A percentile compares a stretch with the other conserved stretches of the same genome.
Evolutionary conservation across 2,329 filamentous ascomycete species (phyloP).

Genomic region (Paecilomyces fulvus): DNA sequence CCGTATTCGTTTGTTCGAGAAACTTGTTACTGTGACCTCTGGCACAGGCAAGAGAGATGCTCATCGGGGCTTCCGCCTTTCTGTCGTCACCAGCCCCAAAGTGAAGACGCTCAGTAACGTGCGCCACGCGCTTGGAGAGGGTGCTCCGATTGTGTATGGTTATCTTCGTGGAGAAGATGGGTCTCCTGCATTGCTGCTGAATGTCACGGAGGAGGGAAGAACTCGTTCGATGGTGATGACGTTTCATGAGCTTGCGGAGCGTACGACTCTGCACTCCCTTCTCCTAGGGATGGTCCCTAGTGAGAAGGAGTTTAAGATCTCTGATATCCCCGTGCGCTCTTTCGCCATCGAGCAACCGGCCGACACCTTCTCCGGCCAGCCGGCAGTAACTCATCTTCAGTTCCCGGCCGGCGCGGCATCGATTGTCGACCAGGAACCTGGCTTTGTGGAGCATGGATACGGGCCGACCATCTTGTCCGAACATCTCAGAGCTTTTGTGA

Average conservation of each 20-base stretch:
- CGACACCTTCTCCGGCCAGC: conserved; percentile 21
- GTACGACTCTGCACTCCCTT: conserved; percentile 61
- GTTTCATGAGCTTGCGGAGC: conserved; percentile 65
- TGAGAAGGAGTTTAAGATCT: conserved; percentile 60
- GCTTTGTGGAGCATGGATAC: conserved; percentile 45
- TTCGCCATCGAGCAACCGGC: conserved; percentile 52
- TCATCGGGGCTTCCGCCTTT: conserved; percentile 72
- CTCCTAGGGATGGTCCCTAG: conserved; percentile 64
- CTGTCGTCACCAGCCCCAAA: conserved; percentile 67
- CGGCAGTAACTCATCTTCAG: conserved; percentile 24
- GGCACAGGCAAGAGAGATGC: conserved; percentile 63
- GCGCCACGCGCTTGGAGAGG: conserved; percentile 58
- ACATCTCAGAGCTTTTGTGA: conserved; percentile 63
- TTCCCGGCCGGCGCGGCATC: conserved; percentile 30
- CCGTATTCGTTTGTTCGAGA: conserved; percentile 68
- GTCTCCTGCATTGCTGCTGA: conserved; percentile 60
- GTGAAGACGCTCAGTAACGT: conserved; percentile 71
- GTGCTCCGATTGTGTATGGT: conserved; percentile 65
- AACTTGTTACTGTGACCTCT: conserved; percentile 56
- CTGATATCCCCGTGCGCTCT: conserved; percentile 58
- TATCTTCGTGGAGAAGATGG: conserved; percentile 66
- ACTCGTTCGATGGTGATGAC: conserved; percentile 68
- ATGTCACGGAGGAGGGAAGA: conserved; percentile 56
- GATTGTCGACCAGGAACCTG: conserved; percentile 63
- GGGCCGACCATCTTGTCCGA: conserved; percentile 67